Percentiles rank a stretch among this genome's conserved stretches.
Conservation (phyloP, 2,329 filamentous ascomycete genomes). For the Phialemoniopsis sp. region DNA sequence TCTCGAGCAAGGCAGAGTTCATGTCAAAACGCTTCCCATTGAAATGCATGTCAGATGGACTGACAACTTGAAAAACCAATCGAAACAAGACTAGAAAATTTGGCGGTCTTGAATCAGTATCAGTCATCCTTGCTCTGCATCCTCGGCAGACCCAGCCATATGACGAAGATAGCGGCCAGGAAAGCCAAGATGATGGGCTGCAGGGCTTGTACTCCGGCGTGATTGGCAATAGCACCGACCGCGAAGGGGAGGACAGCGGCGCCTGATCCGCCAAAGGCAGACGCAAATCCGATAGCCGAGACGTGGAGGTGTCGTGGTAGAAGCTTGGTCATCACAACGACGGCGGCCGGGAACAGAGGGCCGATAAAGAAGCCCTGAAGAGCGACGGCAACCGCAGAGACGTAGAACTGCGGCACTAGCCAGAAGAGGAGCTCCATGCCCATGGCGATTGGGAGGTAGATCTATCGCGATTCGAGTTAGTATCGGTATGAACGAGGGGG, state of each 20-base stretch:
- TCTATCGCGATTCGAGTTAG: constrained; percentile 11
- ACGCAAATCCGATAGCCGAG: constrained; percentile 70
- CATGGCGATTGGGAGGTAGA: constrained; percentile 63
- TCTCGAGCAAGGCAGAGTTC: too few species aligned
- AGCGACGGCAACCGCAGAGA: constrained; percentile 67
- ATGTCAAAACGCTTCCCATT: too few species aligned
- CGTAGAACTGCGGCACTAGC: constrained; percentile 74
- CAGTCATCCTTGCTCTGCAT: constrained; percentile 26
- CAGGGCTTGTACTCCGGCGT: constrained; percentile 48
- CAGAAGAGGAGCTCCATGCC: constrained; percentile 71
- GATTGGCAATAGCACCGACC: constrained; percentile 61
- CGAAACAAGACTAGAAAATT: too few species aligned
- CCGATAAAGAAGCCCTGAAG: constrained; percentile 78
- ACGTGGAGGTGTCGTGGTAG: constrained; percentile 74
- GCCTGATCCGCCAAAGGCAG: constrained; percentile 70
- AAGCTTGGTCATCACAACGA: constrained; percentile 65
- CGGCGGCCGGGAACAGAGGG: constrained; percentile 69
- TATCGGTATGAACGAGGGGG: constrained; percentile 11
- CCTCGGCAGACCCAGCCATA: constrained; percentile 43
- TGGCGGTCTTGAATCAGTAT: neutral
- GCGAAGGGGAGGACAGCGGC: constrained; percentile 64
- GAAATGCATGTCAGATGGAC: too few species aligned
- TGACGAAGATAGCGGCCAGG: constrained; percentile 32
- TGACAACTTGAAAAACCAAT: too few species aligned
- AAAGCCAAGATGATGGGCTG: constrained; percentile 53